phyloP scores from a whole-genome alignment of 148 eudicot genomes.

The Selenicereus undatus region DNA sequence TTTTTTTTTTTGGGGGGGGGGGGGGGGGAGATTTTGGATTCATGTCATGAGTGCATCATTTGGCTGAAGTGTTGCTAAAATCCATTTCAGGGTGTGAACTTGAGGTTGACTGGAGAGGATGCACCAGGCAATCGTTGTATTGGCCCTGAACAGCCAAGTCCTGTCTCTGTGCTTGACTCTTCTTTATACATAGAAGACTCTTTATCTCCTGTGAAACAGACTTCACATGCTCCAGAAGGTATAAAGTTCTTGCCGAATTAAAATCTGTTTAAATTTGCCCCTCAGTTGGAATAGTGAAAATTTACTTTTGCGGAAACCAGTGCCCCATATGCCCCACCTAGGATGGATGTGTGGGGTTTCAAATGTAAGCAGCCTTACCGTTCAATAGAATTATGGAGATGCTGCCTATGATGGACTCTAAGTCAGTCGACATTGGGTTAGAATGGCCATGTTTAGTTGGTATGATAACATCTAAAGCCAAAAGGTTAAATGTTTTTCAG shows the following conservation, averaged over 20 bases:
- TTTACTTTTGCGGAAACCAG: not conserved
- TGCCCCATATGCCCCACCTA: not conserved
- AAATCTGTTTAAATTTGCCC: not conserved
- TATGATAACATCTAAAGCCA: no score
- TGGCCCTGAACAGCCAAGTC: slow-evolving; percentile 72
- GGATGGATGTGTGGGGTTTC: not conserved
- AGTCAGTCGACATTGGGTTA: not conserved
- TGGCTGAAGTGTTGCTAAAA: slow-evolving; percentile 16
- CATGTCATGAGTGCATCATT: not conserved
- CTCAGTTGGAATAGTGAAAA: not conserved
- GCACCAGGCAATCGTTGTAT: slow-evolving; percentile 25
- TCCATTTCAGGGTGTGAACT: slow-evolving; percentile 42
- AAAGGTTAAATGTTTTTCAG: not conserved
- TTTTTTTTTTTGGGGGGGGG: no score
- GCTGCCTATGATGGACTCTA: not conserved
- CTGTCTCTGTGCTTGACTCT: slow-evolving; percentile 80
- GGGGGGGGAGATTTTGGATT: not conserved
- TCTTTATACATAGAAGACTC: slow-evolving; percentile 49
- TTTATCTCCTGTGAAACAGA: slow-evolving; percentile 60
- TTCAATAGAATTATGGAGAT: not conserved
- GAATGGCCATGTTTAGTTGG: not conserved
- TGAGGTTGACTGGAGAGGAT: slow-evolving; percentile 42
- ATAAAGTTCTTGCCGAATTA: not conserved
- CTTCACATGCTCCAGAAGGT: slow-evolving; percentile 55
- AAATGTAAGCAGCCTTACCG: not conserved